Evolutionary conservation across 441 rosid genomes (phyloP).

Genomic region (Mallotus repandus): DNA sequence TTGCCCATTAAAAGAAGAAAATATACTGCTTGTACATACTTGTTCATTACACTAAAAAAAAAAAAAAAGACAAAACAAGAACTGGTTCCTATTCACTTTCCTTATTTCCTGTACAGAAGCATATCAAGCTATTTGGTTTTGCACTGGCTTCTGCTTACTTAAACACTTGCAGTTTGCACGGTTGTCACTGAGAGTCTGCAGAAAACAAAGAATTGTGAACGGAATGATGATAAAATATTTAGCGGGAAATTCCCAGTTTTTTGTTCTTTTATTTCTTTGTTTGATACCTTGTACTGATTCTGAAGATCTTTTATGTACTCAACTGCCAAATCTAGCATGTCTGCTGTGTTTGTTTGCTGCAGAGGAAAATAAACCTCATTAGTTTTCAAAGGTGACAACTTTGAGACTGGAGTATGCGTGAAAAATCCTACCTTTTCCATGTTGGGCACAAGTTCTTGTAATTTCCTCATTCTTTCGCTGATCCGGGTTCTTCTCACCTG

Average conservation of each 20-base stretch:
- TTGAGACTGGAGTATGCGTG: neutral
- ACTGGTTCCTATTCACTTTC: slow-evolving; percentile 18
- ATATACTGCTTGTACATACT: neutral
- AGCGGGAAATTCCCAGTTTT: neutral
- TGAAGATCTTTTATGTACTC: slow-evolving; percentile 50
- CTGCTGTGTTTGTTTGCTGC: slow-evolving; percentile 55
- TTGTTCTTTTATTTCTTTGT: neutral
- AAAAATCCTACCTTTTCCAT: slow-evolving; percentile 34
- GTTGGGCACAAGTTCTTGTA: slow-evolving; percentile 39
- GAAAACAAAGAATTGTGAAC: neutral
- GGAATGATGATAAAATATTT: neutral
- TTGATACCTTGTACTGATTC: slow-evolving; percentile 45
- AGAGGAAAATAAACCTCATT: slow-evolving; percentile 16
- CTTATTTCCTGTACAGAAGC: slow-evolving; percentile 28
- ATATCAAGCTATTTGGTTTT: slow-evolving; percentile 34
- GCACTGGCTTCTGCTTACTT: slow-evolving; percentile 32
- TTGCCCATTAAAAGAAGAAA: neutral
- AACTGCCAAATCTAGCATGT: slow-evolving; percentile 50
- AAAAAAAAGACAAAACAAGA: slow-evolving; percentile 7
- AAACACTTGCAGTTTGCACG: slow-evolving; percentile 60
- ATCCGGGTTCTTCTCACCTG: slow-evolving; percentile 40
- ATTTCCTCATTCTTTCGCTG: slow-evolving; percentile 38
- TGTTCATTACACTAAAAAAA: slow-evolving; percentile 4
- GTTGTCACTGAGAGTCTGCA: slow-evolving; percentile 50
- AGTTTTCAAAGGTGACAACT: neutral